Base-by-base conservation (phyloP, 2,329 filamentous ascomycete genomes). In the Penicillium crustosum region DNA sequence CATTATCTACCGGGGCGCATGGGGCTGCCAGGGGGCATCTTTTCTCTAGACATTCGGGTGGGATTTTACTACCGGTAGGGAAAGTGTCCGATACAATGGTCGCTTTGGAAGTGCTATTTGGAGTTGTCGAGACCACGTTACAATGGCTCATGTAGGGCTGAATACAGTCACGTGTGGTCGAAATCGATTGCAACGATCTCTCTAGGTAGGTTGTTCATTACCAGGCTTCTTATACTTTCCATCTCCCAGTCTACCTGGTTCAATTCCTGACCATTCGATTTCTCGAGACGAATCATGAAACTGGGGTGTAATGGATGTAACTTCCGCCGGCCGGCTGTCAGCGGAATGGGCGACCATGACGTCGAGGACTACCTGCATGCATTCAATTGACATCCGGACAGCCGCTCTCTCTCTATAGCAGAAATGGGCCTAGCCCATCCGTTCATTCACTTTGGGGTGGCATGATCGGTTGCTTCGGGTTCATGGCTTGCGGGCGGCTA, bases 291-390 rank as follows among this genome's bases (percentile, higher is more conserved):
- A 49, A 19, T 45, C 19, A 45, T 27, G 19, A 38, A 15, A n/a
- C 5, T 12, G 21, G 27, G 12, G 7, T 36, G 35, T 29, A 42
- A 53, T 27, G 54, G 49, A 57, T 53, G 13, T 42, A 8, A 31
- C 35, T 21, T 45, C 38, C 52, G 41, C 31, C 36, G 17, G 12
- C 51, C 56, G 56, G 56, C 36, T 58, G 25, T 45, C 39, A 33
- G 45, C 56, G 56, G 56, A 58, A 55, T 31, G n/a, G 49, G 2
- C 19, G 27, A 12, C 15, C 17, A 55, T 58, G 51, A 58, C 56
- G 51, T 58, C 39, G 25, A 50, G 4, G 23, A 39, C 10, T 35
- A 19, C 35, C 25, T 35, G 4, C 29, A 23, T 25, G 8, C 38
- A 12, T 33, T 33, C 35, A 6, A 27, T 44, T n/a, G 15, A 44